Evolutionary conservation across 192 early-diverging fungal species (phyloP).

Genomic region (Mortierella hygrophila): DNA sequence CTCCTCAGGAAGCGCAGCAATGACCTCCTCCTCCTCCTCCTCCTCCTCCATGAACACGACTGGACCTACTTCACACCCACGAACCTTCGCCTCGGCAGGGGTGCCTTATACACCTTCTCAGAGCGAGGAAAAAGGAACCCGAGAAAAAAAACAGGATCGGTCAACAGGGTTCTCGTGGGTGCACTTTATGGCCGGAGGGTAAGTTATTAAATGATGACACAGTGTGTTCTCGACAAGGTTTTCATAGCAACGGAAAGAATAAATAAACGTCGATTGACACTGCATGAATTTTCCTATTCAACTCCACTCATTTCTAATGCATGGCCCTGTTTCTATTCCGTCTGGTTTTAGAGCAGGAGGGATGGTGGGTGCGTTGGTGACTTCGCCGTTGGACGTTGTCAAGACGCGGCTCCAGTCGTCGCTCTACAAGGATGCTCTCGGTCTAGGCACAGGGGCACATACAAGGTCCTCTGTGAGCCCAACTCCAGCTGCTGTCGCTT

Average conservation of each 20-base stretch:
- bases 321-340: not conserved
- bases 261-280: not conserved
- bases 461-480: not conserved
- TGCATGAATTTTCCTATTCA: not conserved
- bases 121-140: not conserved
- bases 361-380: constrained; percentile 86
- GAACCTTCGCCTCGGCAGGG: not conserved
- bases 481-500: no score
- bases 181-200: constrained; percentile 81
- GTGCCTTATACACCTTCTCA: not conserved
- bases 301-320: not conserved
- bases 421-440: constrained; percentile 16
- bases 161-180: constrained; percentile 55
- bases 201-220: constrained; percentile 15
- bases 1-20: not conserved
- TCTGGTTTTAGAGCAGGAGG: constrained; percentile 67
- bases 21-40: not conserved
- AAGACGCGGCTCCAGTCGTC: constrained; percentile 89
- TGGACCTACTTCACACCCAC: not conserved
- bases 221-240: no score
- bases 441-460: not conserved
- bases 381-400: constrained; percentile 94
- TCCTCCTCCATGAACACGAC: not conserved
- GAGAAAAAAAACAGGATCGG: constrained; percentile 15
- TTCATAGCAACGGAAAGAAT: not conserved